These are phyloP conservation scores for Homolaphlyctis polyrhiza DNA, from an alignment of 371 early-diverging fungal species.

Conservation along the genomic window DNA sequence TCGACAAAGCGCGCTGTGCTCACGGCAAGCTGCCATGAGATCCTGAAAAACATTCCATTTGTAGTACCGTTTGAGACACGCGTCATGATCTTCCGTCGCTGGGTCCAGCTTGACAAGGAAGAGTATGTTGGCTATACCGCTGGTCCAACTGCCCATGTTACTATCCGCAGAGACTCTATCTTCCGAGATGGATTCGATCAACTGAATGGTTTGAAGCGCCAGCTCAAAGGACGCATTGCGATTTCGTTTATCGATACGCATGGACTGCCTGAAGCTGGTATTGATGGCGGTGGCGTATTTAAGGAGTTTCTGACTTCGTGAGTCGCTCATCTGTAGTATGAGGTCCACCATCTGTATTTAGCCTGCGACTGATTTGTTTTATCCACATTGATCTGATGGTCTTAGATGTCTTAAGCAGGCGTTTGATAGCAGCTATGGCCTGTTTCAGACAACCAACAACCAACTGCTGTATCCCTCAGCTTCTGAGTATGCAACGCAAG, in stretches of 20 bases:
- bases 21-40: constrained; percentile 57
- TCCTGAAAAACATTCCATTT: constrained; percentile 83
- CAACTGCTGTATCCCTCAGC: constrained; percentile 80
- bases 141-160: constrained; percentile 34
- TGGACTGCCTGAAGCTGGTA: constrained; percentile 85
- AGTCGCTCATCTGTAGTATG: constrained; percentile 16
- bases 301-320: constrained; percentile 84
- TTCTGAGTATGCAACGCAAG: constrained; percentile 50
- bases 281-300: constrained; percentile 92
- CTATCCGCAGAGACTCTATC: constrained; percentile 68
- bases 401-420: constrained; percentile 71
- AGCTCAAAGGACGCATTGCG: constrained; percentile 67
- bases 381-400: no score
- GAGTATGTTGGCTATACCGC: not conserved
- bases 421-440: constrained; percentile 72
- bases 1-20: not conserved
- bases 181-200: constrained; percentile 85
- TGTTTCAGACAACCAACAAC: constrained; percentile 71
- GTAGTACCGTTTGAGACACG: constrained; percentile 85
- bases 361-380: no score
- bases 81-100: constrained; percentile 76
- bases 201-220: constrained; percentile 46
- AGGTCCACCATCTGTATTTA: constrained; percentile 4
- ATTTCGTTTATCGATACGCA: constrained; percentile 83
- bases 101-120: constrained; percentile 62